A percentile compares a stretch with the other conserved stretches of the same genome.
Conservation (phyloP, 192 early-diverging fungal species). For the Dispira parvispora region DNA sequence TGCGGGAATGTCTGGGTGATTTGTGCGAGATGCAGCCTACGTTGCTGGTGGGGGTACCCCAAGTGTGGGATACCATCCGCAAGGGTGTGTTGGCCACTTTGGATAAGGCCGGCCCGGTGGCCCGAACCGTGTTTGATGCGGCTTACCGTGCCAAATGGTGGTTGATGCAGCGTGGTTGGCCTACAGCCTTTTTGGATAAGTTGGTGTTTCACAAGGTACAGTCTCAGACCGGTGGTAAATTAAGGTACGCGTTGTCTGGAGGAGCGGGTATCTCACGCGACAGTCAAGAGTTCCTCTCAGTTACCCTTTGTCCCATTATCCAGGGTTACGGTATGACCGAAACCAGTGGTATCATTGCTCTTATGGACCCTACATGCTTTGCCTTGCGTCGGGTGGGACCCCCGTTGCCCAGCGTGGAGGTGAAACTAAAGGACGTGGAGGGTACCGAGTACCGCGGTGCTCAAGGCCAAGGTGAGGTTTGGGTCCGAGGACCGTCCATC, state of each 20-base stretch:
- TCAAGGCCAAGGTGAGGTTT: constrained; percentile 67
- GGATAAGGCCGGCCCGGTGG: constrained; percentile 24
- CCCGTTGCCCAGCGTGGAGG: constrained; percentile 56
- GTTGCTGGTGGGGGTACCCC: constrained; percentile 68
- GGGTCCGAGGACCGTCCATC: constrained; percentile 63
- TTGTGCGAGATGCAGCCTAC: constrained; percentile 55
- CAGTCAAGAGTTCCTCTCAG: constrained; percentile 70
- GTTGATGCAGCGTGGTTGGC: constrained; percentile 42
- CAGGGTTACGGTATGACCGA: constrained; percentile 84
- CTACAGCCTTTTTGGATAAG: constrained; percentile 50
- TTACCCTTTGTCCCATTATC: constrained; percentile 60
- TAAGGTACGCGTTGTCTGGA: constrained; percentile 66
- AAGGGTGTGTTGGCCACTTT: constrained; percentile 63
- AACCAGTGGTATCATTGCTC: constrained; percentile 50
- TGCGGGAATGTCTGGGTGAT: constrained; percentile 51
- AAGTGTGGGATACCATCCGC: constrained; percentile 76
- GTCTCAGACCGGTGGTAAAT: constrained; percentile 67
- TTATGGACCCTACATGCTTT: constrained; percentile 44
- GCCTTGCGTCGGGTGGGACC: constrained; percentile 49
- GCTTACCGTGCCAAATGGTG: constrained; percentile 58
- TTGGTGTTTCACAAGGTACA: constrained; percentile 72
- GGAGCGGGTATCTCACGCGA: constrained; percentile 76
- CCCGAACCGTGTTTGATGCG: constrained; percentile 55
- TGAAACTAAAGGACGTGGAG: constrained; percentile 63
- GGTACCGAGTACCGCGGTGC: constrained; percentile 44